These are phyloP conservation scores for Apium graveolens DNA, from an alignment of 129 eudicot genomes.

Conservation along the genomic window DNA sequence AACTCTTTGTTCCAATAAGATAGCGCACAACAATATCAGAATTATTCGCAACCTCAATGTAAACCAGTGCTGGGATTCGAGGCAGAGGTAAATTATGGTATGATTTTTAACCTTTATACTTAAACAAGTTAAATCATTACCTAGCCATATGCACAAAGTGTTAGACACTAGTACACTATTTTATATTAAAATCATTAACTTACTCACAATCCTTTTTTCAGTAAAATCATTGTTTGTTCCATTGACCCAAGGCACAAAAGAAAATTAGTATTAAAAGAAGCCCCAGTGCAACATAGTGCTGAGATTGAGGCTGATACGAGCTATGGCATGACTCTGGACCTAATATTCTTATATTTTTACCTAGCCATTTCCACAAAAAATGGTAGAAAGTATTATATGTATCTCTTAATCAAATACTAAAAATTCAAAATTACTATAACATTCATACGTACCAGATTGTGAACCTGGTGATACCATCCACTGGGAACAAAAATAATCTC, in stretches of 20 bases:
- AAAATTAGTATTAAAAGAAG: background rate
- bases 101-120: background rate
- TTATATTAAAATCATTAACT: too few species aligned
- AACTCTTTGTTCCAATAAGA: background rate
- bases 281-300: background rate
- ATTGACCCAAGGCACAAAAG: background rate
- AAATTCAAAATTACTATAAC: background rate
- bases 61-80: background rate
- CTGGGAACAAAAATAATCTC: slow-evolving; percentile 92
- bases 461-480: slow-evolving; percentile 99
- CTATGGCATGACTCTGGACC: background rate
- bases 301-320: background rate
- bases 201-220: background rate
- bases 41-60: background rate
- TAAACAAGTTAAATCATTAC: background rate
- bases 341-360: background rate
- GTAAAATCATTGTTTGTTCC: background rate
- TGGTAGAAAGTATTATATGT: background rate
- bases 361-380: background rate
- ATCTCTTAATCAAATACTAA: background rate
- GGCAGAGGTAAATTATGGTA: background rate
- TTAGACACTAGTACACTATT: background rate
- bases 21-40: background rate
- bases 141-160: background rate
- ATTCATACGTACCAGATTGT: slow-evolving; percentile 61